Conservation (phyloP, 768 basidiomycete species). For the Tricholoma furcatifolium region DNA sequence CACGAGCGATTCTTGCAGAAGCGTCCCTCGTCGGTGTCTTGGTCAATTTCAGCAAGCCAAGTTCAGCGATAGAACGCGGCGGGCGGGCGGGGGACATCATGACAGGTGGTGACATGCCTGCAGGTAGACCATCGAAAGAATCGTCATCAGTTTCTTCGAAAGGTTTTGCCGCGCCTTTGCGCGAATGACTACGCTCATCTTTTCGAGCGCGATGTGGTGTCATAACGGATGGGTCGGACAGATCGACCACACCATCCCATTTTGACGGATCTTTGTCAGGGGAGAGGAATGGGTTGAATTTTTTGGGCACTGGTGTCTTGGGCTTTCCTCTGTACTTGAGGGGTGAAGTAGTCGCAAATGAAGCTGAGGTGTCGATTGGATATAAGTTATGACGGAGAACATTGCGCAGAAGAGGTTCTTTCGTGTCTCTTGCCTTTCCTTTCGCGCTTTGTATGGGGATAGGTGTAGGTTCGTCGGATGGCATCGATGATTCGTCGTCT, state of each 20-base stretch:
- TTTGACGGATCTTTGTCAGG: constrained; percentile 45
- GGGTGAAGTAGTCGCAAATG: constrained; percentile 41
- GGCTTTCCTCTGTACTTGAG: constrained; percentile 49
- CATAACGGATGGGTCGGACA: constrained; percentile 51
- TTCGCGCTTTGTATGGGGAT: constrained; percentile 26
- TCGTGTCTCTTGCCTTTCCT: constrained; percentile 46
- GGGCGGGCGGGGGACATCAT: constrained; percentile 58
- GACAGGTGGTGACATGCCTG: constrained; percentile 58
- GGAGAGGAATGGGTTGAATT: constrained; percentile 62
- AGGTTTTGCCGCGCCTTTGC: constrained; percentile 16
- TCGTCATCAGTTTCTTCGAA: constrained; percentile 42
- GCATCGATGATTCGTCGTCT: constrained; percentile 18
- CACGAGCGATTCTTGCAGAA: constrained; percentile 63
- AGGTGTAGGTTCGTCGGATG: constrained; percentile 21
- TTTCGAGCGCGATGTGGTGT: constrained; percentile 40
- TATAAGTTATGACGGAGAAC: constrained; percentile 53
- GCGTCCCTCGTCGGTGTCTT: constrained; percentile 75
- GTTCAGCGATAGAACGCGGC: constrained; percentile 45
- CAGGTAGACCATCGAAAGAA: constrained; percentile 51
- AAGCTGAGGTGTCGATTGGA: constrained; percentile 38
- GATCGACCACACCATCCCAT: constrained; percentile 77
- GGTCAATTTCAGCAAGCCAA: constrained; percentile 43
- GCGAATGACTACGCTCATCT: constrained; percentile 5
- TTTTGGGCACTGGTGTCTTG: constrained; percentile 57
- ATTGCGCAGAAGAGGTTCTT: constrained; percentile 43